phyloP scores from a whole-genome alignment of 2,329 filamentous ascomycete species.

The Fusarium tanahbumbuense region DNA sequence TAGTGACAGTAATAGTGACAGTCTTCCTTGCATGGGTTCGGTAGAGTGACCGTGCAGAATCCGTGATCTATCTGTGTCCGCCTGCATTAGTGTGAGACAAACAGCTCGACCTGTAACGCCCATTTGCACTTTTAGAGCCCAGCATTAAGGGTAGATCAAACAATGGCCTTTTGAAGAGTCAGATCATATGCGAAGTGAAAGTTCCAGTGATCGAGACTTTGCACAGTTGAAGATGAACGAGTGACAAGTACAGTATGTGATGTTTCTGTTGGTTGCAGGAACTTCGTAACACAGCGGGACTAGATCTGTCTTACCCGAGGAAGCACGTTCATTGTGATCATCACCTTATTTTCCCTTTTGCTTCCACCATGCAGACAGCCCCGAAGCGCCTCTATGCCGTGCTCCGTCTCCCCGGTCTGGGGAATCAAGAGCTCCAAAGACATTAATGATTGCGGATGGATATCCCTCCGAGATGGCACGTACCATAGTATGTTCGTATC shows the following conservation, averaged over 20 bases:
- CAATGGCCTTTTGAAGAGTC: neutral
- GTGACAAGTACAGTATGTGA: neutral
- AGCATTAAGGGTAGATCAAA: neutral
- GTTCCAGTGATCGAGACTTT: neutral
- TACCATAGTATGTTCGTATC: neutral
- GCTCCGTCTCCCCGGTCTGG: slow-evolving; percentile 19
- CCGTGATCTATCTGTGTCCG: neutral
- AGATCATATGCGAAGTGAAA: neutral
- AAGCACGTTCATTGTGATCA: neutral
- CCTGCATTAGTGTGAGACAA: slow-evolving; percentile 18
- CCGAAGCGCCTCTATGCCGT: neutral
- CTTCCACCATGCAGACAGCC: neutral
- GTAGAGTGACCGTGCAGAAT: neutral
- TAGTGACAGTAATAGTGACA: neutral
- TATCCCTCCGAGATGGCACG: neutral
- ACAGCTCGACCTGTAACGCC: neutral
- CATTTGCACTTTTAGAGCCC: slow-evolving; percentile 3
- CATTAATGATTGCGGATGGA: neutral
- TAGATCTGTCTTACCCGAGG: neutral
- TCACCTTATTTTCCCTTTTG: neutral
- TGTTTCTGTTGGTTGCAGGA: neutral
- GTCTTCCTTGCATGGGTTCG: neutral
- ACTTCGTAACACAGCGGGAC: neutral
- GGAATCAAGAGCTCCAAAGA: neutral
- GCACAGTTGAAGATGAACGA: neutral